Evolutionary conservation across 1,284 basidiomycete genomes (phyloP), one percentile per base, ranked within the genome.

Genomic region (Apiotrichum laibachii): DNA sequence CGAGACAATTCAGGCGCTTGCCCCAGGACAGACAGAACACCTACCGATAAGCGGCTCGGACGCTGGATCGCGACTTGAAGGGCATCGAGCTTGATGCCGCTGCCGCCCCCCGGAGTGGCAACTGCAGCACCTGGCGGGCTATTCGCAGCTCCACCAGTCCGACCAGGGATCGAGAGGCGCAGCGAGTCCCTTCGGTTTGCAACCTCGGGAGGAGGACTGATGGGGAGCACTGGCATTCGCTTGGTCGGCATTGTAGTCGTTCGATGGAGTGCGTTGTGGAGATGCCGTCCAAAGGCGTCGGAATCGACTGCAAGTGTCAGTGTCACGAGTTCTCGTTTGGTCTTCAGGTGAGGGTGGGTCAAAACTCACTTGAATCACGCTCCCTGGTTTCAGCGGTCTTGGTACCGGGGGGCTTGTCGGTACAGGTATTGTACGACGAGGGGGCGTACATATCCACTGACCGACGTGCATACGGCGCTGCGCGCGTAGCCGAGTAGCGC

Each of bases 201-300:
- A 18, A 16, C 35, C n/a, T 50, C 49, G n/a, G 49, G 35, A n/a
- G 49, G 35, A 6, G 49, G 49, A 13, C 49, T 50, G 21, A 39
- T 40, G 19, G 37, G 47, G 15, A 35, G 34, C 11, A 33, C 33
- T 9, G 47, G 47, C 18, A 49, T 13, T 16, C 47, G 47, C 13
- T 49, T 50, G 13, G 15, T 22, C 1, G 31, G 7, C 33, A 18
- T 18, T 15, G 33, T 33, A 1, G 15, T 33, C 13, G 47, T 33
- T 9, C n/a, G 33, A 11, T 26, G 12, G 2, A 49, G 47, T 22
- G 47, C 47, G 19, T 49, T n/a, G 6, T 46, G 45, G 22, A 46
- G 22, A 18, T 46, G 45, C 22, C 12, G 26, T 31, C 45, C 45
- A 46, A 46, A 46, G 10, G 19, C 18, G 12, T 46, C 22, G 22